A percentile compares a stretch with the other conserved stretches of the same genome.
Evolutionary conservation across 2,329 filamentous ascomycete genomes (phyloP).

Genomic region (Ascosphaera apis): DNA sequence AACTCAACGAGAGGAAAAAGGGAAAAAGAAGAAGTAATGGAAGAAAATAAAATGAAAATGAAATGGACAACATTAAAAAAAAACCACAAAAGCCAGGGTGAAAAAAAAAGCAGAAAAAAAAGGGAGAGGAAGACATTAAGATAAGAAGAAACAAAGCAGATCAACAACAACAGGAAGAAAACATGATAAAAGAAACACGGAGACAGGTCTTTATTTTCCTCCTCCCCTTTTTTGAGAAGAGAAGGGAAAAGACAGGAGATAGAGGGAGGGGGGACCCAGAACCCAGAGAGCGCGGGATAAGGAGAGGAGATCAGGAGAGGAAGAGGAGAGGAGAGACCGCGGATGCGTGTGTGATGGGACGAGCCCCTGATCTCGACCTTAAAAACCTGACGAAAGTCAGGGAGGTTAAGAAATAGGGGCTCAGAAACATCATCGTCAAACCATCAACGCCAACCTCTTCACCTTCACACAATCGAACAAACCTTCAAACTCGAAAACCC

Average conservation of each 20-base stretch:
- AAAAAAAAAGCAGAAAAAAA: neutral
- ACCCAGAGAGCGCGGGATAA: neutral
- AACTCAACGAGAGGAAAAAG: neutral
- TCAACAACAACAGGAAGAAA: neutral
- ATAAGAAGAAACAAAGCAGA: no score
- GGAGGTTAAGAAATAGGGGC: neutral
- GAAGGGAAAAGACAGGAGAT: constrained; percentile 1
- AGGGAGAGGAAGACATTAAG: no score
- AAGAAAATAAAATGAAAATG: neutral
- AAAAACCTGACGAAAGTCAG: neutral
- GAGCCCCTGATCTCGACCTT: neutral
- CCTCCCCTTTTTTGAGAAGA: constrained; percentile 4
- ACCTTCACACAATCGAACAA: constrained; percentile 4
- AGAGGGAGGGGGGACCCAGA: neutral
- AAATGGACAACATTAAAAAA: neutral
- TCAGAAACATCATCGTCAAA: constrained; percentile 1
- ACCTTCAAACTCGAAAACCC: constrained; percentile 2
- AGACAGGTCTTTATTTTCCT: constrained; percentile 4
- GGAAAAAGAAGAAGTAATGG: neutral
- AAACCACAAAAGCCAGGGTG: neutral
- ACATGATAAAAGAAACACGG: constrained; percentile 1
- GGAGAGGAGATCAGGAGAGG: neutral
- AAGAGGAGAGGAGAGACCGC: neutral
- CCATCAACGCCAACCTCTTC: neutral
- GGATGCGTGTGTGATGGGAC: neutral